Percentiles rank a stretch among this genome's conserved stretches.
Conservation (phyloP, 169 alveolate species). For the Theileria equi region DNA sequence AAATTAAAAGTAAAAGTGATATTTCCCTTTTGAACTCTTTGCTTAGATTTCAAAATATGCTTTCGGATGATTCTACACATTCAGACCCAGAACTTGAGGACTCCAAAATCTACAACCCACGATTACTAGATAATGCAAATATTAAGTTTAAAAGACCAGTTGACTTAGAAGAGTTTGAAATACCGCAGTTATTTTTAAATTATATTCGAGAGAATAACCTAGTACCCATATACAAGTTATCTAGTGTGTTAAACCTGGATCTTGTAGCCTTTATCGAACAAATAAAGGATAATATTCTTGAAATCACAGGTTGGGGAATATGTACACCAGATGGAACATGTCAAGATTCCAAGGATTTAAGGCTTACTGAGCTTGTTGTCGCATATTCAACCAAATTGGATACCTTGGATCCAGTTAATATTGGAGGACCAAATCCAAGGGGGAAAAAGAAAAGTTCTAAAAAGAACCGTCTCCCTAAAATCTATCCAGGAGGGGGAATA, state of each 20-base stretch:
- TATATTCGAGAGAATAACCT: background rate
- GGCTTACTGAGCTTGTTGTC: too few species aligned
- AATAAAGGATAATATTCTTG: background rate
- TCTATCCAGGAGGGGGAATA: too few species aligned
- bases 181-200: background rate
- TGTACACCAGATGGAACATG: constrained; percentile 14
- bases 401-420: too few species aligned
- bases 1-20: background rate
- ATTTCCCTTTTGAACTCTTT: background rate
- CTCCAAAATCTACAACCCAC: too few species aligned
- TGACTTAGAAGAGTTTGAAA: background rate
- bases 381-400: too few species aligned
- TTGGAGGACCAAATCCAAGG: too few species aligned
- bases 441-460: too few species aligned
- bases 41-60: background rate
- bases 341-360: background rate
- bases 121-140: too few species aligned
- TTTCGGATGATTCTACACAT: too few species aligned
- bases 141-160: too few species aligned
- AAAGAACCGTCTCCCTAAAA: too few species aligned
- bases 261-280: constrained; percentile 6
- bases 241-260: constrained; percentile 6
- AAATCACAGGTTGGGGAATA: constrained; percentile 17
- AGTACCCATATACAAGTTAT: background rate
- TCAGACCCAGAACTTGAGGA: too few species aligned